phyloP scores from a whole-genome alignment of 305 asterid genomes.

The Fraxinus baroniana region DNA sequence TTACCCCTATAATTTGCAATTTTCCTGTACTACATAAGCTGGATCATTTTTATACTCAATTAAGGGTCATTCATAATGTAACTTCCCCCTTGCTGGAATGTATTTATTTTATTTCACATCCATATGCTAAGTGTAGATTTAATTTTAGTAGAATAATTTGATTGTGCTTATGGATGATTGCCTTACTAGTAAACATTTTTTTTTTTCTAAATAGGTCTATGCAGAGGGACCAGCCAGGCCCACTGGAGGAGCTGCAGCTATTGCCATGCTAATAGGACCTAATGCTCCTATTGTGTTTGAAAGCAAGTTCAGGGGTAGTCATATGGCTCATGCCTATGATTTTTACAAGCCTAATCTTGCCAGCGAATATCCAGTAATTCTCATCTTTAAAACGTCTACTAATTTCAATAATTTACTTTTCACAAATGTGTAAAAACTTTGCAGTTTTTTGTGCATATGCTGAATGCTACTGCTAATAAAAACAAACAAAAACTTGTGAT shows the following conservation, averaged over 20 bases:
- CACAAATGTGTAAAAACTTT: not conserved
- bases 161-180: not conserved
- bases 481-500: not conserved
- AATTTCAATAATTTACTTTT: not conserved
- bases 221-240: slow-evolving; percentile 99
- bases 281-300: slow-evolving; percentile 95
- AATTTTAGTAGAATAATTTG: not conserved
- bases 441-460: not conserved
- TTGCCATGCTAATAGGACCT: slow-evolving; percentile 96
- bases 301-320: slow-evolving; percentile 92
- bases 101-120: not conserved
- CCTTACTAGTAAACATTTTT: slow-evolving; percentile 20
- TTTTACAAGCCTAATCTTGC: slow-evolving; percentile 98
- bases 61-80: not conserved
- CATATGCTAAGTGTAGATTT: not conserved
- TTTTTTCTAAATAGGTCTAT: slow-evolving; percentile 59
- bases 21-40: not conserved
- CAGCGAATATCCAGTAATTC: slow-evolving; percentile 97
- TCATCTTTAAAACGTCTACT: slow-evolving; percentile 17
- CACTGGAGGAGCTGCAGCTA: slow-evolving; percentile 98
- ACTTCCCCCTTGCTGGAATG: not conserved
- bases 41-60: not conserved
- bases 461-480: not conserved
- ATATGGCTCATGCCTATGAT: slow-evolving; percentile 96
- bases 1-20: not conserved